Evolutionary conservation across 2,329 filamentous ascomycete species (phyloP).

Genomic region (Fusarium piperis): DNA sequence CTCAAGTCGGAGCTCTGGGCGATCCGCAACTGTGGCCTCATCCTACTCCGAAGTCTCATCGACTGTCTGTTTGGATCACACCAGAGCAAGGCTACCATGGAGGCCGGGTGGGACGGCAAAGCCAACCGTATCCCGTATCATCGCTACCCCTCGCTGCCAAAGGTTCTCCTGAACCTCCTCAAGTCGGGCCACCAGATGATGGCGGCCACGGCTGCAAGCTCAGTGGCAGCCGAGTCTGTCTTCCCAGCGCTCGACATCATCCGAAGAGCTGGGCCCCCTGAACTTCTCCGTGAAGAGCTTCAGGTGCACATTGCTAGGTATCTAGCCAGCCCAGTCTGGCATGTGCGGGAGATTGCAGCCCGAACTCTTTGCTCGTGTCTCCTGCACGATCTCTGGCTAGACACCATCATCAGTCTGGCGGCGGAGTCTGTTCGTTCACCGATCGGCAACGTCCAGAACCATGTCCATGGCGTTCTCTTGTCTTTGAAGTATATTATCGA

Average conservation of each 20-base stretch:
- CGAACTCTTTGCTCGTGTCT: conserved; percentile 74
- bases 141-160: conserved; percentile 72
- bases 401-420: conserved; percentile 51
- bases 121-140: conserved; percentile 74
- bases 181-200: conserved; percentile 59
- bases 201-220: conserved; percentile 47
- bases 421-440: conserved; percentile 38
- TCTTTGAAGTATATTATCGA: conserved; percentile 66
- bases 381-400: conserved; percentile 60
- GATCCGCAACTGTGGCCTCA: conserved; percentile 90
- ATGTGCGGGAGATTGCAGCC: conserved; percentile 83
- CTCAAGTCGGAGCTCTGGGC: conserved; percentile 89
- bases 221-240: conserved; percentile 71
- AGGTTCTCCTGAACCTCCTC: conserved; percentile 71
- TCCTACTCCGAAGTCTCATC: conserved; percentile 87
- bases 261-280: conserved; percentile 74
- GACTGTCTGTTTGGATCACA: conserved; percentile 80
- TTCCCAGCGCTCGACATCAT: conserved; percentile 87
- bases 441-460: conserved; percentile 56
- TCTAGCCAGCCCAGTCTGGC: conserved; percentile 77
- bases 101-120: conserved; percentile 70
- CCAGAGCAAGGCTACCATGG: conserved; percentile 72
- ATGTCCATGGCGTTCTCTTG: conserved; percentile 67
- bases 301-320: conserved; percentile 68
- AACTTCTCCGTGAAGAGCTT: conserved; percentile 63